Evolutionary conservation across 768 basidiomycete genomes (phyloP).

Genomic region (Exsudoporus frostii): DNA sequence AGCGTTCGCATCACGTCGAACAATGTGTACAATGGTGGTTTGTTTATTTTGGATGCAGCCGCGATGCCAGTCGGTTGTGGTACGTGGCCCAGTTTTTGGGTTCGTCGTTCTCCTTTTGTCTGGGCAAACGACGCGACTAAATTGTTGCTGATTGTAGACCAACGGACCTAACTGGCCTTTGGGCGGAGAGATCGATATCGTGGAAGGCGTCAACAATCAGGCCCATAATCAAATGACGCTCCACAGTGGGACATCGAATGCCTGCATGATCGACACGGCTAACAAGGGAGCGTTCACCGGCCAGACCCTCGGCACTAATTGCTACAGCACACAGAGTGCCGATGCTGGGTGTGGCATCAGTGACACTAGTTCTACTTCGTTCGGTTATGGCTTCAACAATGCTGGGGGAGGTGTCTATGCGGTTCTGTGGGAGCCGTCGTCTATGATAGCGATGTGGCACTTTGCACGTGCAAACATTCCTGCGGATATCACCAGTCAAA

Average conservation of each 20-base stretch:
- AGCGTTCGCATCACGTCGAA: constrained; percentile 67
- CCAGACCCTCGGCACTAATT: constrained; percentile 25
- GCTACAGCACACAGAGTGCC: constrained; percentile 37
- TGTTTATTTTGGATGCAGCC: constrained; percentile 70
- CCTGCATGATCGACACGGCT: constrained; percentile 23
- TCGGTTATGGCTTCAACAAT: constrained; percentile 34
- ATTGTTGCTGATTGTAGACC: constrained; percentile 23
- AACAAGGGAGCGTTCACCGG: constrained; percentile 21
- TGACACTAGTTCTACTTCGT: constrained; percentile 39
- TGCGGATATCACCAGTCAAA: constrained; percentile 40
- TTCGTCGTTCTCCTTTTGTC: constrained; percentile 15
- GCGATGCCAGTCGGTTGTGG: constrained; percentile 71
- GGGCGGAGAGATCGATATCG: constrained; percentile 65
- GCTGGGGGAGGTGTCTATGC: constrained; percentile 54
- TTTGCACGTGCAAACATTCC: constrained; percentile 53
- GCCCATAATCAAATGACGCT: constrained; percentile 60
- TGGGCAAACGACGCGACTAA: background rate
- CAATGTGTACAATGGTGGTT: constrained; percentile 54
- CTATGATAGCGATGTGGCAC: constrained; percentile 53
- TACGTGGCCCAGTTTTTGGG: constrained; percentile 58
- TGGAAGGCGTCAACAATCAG: constrained; percentile 67
- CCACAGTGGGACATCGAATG: constrained; percentile 48
- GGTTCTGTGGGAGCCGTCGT: constrained; percentile 45
- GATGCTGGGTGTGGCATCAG: constrained; percentile 50
- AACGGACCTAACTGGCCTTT: constrained; percentile 53